A percentile compares a stretch with the other conserved stretches of the same genome.
These are phyloP conservation scores for Neocatenulostroma microsporum DNA, from an alignment of 2,329 filamentous ascomycete species.

Conservation along the genomic window DNA sequence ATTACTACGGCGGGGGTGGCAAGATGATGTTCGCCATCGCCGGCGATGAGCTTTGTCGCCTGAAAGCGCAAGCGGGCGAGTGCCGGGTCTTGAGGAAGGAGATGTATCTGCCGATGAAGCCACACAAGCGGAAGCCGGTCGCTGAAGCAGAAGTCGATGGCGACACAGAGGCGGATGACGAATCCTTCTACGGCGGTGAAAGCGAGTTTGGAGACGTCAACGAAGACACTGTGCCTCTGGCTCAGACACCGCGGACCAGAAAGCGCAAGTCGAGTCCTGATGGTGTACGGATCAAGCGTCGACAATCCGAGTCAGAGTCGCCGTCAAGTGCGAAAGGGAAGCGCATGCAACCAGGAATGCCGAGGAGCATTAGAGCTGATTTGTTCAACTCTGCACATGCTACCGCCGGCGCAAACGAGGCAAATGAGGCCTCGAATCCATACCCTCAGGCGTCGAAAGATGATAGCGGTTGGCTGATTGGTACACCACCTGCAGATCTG, in stretches of 20 bases:
- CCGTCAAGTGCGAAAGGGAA: background rate
- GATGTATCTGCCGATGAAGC: slow-evolving; percentile 6
- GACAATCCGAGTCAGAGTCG: background rate
- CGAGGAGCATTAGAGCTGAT: no score
- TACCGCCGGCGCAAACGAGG: no score
- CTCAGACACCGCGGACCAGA: background rate
- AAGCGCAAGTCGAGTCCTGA: background rate
- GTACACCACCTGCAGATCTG: no score
- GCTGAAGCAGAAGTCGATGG: background rate
- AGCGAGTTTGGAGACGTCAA: no score
- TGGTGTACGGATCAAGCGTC: background rate
- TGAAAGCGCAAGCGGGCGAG: slow-evolving; percentile 27
- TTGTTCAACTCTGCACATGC: no score
- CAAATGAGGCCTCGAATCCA: no score
- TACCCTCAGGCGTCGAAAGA: no score
- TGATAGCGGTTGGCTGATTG: no score
- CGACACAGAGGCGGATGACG: background rate
- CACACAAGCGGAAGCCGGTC: slow-evolving; percentile 1
- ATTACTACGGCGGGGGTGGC: slow-evolving; percentile 12
- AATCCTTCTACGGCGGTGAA: background rate
- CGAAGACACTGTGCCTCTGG: background rate
- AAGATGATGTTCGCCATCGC: slow-evolving; percentile 35
- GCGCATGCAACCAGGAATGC: background rate
- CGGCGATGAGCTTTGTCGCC: slow-evolving; percentile 31
- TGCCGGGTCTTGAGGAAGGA: background rate